Evolutionary conservation across 2,329 filamentous ascomycete species (phyloP), one percentile per base, ranked within the genome.

Genomic region (Seiridium cupressi): DNA sequence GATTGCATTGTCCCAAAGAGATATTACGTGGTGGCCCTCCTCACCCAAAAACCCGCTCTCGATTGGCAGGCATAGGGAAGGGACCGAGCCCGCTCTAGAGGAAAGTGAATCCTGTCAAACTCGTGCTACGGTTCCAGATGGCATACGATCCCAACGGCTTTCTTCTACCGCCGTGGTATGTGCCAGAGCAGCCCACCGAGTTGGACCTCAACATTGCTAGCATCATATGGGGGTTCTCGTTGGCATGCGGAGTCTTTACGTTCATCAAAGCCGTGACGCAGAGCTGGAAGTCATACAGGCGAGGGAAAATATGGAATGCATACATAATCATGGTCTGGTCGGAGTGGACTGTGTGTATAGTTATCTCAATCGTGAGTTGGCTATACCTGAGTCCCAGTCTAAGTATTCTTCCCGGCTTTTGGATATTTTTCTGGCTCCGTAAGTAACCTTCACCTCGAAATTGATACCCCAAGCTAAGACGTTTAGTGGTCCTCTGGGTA

Each of bases 311-410:
- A 1, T 62, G 67, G 35, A 69, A 66, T 13, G 60, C 64, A 34
- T 76, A 76, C 55, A 62, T 74, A 7, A 63, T 67, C 58, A 71
- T 74, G 73, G 68, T 76, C 46, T 77, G 74, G 73, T 44, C 65
- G 13, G 72, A 75, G 60, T 65, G 71, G 53, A 8, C 64, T 4
- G 66, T 68, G 1, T 72, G 67, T 58, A 35, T 70, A 2, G 54
- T 62, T 7, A 72, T 72, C 54, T 63, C 67, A 9, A 59, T 73
- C 4, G 55, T 70, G 3, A 66, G 62, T 32, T 76, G 69, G 69
- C 65, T 73, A 7, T 61, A 44, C 44, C 36, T 54, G 32, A 31
- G 35, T 3, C 54, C 47, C 11, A 40, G 31, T 7, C 5, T 48
- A 26, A 40, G n/a, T 53, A 18, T 44, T 4, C 42, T 51, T 9